Evolutionary conservation across 306 rosid genomes (phyloP), one percentile per base, ranked within the genome.

Genomic region (Oemleria cerasiformis): DNA sequence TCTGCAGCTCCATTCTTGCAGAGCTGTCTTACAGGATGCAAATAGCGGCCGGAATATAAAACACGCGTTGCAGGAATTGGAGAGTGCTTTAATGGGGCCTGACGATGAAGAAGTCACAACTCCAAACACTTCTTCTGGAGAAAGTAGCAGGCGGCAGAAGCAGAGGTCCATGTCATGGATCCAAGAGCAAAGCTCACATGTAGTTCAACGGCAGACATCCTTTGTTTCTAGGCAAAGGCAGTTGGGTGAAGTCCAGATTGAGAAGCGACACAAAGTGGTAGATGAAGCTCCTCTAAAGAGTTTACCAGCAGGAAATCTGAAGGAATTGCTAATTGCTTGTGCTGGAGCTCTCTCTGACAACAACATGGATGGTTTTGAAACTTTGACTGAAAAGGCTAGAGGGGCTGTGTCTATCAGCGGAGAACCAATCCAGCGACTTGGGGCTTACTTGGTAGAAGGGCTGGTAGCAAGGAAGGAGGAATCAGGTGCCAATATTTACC

Each of bases 391-490:
- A 56, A 78, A 53, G 74, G 97, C 92, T 40, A 83, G 84, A 75
- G 85, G 69, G 65, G 82, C 57, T 0, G 96, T 94, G 70, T 89
- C 99, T n/a, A 84, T 91, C 62, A 80, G 82, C 3, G 99, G 99
- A 53, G 96, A 86, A 70, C 99, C 97, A 1, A 81, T 94, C 60
- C 92, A 88, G 79, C 85, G 99, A 69, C 92, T 94, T 4, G 99
- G 99, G 56, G 99, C 97, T 63, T 94, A 94, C 68, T 82, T 94
- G 96, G 86, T 94, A 42, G 99, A 94, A 88, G 99, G 97, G 70
- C 81, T 94, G 74, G 90, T 94, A 41, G 99, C 97, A 23, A 85
- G 97, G 86, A 94, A 78, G 60, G 88, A 86, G 81, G 83, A 82
- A 34, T 94, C 99, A 0, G 99, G 99, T 42, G 73, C 85, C 50